Evolutionary conservation across 2,329 filamentous ascomycete species (phyloP).

Genomic region (Annulohypoxylon truncatum): DNA sequence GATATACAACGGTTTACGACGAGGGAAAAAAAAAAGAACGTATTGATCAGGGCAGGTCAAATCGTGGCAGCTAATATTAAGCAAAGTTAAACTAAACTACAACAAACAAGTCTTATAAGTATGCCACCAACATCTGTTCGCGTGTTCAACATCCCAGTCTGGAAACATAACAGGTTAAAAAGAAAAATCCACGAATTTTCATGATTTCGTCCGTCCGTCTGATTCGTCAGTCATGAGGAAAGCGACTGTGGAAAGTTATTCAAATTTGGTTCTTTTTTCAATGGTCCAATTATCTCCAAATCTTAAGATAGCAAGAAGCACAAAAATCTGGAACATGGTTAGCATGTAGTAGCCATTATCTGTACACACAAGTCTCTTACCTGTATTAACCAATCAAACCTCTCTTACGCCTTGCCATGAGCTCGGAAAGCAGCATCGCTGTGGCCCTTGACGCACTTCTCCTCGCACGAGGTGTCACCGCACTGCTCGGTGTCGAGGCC

Average conservation of each 20-base stretch:
- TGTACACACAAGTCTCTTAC: neutral
- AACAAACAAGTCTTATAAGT: neutral
- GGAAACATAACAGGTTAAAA: neutral
- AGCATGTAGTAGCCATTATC: neutral
- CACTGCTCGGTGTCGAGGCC: constrained; percentile 23
- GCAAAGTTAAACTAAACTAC: constrained; percentile 4
- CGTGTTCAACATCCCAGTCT: neutral
- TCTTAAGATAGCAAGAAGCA: neutral
- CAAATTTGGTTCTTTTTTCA: neutral
- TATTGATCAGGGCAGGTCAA: neutral
- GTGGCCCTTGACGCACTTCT: constrained; percentile 16
- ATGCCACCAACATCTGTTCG: neutral
- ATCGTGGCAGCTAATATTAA: constrained; percentile 4
- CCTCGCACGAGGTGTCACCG: constrained; percentile 21
- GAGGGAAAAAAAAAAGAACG: neutral
- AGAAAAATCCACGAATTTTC: neutral
- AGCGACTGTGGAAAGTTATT: neutral
- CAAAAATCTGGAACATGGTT: neutral
- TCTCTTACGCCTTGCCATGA: neutral
- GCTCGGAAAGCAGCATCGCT: neutral
- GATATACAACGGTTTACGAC: no score
- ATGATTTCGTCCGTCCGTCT: neutral
- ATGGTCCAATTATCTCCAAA: neutral
- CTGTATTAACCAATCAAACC: neutral
- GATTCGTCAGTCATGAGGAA: constrained; percentile 29